A percentile compares a stretch with the other conserved stretches of the same genome.
phyloP scores from a whole-genome alignment of 768 basidiomycete species.

The Kwoniella europaea region DNA sequence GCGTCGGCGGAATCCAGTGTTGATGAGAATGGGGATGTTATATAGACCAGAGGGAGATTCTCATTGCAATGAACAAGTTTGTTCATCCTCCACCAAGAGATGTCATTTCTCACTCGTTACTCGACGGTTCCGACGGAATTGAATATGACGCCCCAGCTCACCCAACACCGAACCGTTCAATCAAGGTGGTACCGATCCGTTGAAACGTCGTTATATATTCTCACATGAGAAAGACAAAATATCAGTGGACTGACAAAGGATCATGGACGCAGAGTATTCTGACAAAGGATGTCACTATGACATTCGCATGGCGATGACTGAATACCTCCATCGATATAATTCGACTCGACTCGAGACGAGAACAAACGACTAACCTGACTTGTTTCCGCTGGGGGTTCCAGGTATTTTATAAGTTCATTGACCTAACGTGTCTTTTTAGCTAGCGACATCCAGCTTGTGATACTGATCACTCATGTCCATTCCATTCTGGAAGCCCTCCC shows the following conservation, averaged over 20 bases:
- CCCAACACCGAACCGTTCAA: too few relatives aligned
- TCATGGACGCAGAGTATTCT: background rate
- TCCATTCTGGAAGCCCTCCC: conserved; percentile 35
- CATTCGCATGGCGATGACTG: too few relatives aligned
- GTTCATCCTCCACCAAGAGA: background rate
- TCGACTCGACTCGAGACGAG: too few relatives aligned
- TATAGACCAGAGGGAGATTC: too few relatives aligned
- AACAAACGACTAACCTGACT: too few relatives aligned
- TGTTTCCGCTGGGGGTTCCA: too few relatives aligned
- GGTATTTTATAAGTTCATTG: too few relatives aligned
- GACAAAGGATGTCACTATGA: background rate
- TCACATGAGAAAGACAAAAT: background rate
- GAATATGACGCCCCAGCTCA: too few relatives aligned
- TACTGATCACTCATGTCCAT: conserved; percentile 31
- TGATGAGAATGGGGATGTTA: background rate
- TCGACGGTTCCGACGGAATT: background rate
- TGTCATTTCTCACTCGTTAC: background rate
- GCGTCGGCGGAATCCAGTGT: background rate
- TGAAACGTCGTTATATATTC: too few relatives aligned
- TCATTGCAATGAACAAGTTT: background rate
- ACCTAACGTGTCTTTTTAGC: too few relatives aligned
- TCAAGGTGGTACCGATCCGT: too few relatives aligned
- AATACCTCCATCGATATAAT: too few relatives aligned
- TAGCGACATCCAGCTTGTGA: background rate
- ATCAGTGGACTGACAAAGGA: background rate